A percentile compares a stretch with the other conserved stretches of the same genome.
Evolutionary conservation across 768 basidiomycete genomes (phyloP).

Genomic region (Leccinum subgranulosum): DNA sequence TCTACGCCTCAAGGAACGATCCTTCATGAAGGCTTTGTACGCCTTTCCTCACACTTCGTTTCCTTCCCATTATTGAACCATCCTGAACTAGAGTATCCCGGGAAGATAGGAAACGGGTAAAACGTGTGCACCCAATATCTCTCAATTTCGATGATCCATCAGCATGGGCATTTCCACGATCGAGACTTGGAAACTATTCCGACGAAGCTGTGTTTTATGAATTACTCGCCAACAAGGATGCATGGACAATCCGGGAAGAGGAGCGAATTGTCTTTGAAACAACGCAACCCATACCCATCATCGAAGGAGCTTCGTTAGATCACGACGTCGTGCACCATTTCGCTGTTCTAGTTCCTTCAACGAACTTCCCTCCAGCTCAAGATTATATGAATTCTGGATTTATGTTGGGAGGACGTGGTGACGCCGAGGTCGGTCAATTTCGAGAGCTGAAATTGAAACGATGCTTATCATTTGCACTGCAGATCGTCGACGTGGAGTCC

Average conservation of each 20-base stretch:
- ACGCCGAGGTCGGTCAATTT: neutral
- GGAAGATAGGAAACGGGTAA: neutral
- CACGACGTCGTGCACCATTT: slow-evolving; percentile 10
- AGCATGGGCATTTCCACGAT: neutral
- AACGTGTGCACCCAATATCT: neutral
- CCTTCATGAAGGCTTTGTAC: slow-evolving; percentile 13
- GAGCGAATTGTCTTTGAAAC: slow-evolving; percentile 20
- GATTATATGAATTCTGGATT: neutral
- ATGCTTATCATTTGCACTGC: neutral
- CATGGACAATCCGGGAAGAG: slow-evolving; percentile 19
- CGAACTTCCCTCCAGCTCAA: slow-evolving; percentile 18
- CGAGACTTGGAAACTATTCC: neutral
- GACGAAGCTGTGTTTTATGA: neutral
- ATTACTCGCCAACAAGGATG: slow-evolving; percentile 4
- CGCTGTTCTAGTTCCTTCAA: slow-evolving; percentile 18
- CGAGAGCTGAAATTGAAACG: neutral
- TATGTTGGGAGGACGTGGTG: neutral
- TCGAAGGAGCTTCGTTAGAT: neutral
- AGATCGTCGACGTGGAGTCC: neutral
- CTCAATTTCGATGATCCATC: neutral
- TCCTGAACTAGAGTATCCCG: neutral
- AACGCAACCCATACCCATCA: neutral
- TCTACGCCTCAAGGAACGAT: slow-evolving; percentile 21
- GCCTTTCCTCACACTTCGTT: neutral
- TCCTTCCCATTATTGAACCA: neutral